Evolutionary conservation across 345 rosid genomes (phyloP).

Genomic region (Citropsis articulata): DNA sequence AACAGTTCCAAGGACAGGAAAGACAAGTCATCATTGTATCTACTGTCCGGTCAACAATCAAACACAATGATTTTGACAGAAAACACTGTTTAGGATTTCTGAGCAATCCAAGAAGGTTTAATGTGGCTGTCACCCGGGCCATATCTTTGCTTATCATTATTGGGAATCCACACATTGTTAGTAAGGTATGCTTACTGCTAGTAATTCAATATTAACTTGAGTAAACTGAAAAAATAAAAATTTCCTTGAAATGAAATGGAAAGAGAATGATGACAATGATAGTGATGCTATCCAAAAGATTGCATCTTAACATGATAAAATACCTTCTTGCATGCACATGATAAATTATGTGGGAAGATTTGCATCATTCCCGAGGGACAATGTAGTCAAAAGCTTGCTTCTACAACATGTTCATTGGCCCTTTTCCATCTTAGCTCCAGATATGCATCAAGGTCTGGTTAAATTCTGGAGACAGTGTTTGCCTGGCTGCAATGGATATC

Average conservation of each 20-base stretch:
- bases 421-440: background rate
- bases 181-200: slow-evolving; percentile 46
- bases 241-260: background rate
- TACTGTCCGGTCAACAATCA: slow-evolving; percentile 82
- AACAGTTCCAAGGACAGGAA: slow-evolving; percentile 98
- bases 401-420: background rate
- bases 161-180: slow-evolving; percentile 83
- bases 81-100: slow-evolving; percentile 70
- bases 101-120: slow-evolving; percentile 86
- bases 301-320: background rate
- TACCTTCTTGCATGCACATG: background rate
- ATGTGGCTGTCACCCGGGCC: slow-evolving; percentile 87
- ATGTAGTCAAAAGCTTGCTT: background rate
- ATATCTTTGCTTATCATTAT: slow-evolving; percentile 66
- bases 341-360: background rate
- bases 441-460: background rate
- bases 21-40: slow-evolving; percentile 73
- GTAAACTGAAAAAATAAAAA: background rate
- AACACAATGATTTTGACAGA: slow-evolving; percentile 71
- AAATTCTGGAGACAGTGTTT: background rate
- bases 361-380: background rate
- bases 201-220: background rate
- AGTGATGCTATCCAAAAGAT: background rate
- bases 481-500: background rate
- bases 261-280: background rate